These are phyloP conservation scores for Paraphysoderma sedebokerense DNA, from an alignment of 371 early-diverging fungal genomes.

Conservation along the genomic window DNA sequence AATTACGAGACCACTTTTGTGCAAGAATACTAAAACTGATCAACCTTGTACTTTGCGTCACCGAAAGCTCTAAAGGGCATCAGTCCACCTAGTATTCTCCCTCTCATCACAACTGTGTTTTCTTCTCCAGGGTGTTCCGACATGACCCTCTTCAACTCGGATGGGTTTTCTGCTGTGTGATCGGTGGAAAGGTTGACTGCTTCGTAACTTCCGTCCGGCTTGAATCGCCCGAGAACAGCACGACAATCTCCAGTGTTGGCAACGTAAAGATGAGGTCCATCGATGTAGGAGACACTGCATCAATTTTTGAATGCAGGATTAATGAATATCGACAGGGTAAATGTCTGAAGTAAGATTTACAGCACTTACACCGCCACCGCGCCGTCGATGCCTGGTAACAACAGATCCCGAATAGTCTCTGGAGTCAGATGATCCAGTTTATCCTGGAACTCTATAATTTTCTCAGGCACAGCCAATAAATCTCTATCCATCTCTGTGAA, in stretches of 20 bases:
- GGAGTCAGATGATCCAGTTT: no score
- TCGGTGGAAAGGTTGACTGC: slow-evolving; percentile 46
- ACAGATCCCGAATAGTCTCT: not conserved
- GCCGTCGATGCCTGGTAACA: not conserved
- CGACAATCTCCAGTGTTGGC: slow-evolving; percentile 28
- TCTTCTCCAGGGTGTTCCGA: slow-evolving; percentile 65
- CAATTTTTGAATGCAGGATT: not conserved
- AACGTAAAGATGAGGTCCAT: slow-evolving; percentile 44
- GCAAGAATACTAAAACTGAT: no score
- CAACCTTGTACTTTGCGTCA: slow-evolving; percentile 54
- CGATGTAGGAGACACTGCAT: slow-evolving; percentile 12
- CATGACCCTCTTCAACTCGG: slow-evolving; percentile 37
- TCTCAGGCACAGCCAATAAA: not conserved
- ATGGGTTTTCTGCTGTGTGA: slow-evolving; percentile 43
- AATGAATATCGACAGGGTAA: not conserved
- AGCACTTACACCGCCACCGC: not conserved
- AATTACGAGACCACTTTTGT: no score
- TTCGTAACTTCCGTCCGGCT: slow-evolving; percentile 18
- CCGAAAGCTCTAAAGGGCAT: slow-evolving; percentile 65
- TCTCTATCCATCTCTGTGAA: not conserved
- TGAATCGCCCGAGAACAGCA: slow-evolving; percentile 33
- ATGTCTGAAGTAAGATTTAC: not conserved
- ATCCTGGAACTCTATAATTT: not conserved
- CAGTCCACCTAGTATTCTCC: slow-evolving; percentile 59
- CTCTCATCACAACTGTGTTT: slow-evolving; percentile 33